Percentiles rank a stretch among this genome's conserved stretches.
phyloP scores from a whole-genome alignment of 228 moss, liverwort and hornwort genomes.

The Sphagnum magellanicum region DNA sequence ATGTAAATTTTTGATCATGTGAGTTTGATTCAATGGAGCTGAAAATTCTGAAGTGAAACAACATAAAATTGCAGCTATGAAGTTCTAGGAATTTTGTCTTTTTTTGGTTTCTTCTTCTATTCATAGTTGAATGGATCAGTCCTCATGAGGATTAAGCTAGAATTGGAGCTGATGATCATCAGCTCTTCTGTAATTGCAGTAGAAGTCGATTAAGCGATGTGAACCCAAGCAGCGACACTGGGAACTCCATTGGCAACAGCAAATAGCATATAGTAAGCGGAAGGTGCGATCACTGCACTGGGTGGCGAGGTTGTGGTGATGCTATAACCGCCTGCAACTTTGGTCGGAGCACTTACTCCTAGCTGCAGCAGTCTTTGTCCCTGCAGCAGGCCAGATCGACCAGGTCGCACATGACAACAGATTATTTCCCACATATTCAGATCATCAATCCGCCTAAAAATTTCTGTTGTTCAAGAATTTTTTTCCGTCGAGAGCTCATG shows the following conservation, averaged over 20 bases:
- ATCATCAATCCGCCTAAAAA: neutral
- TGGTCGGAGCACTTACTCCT: constrained; percentile 11
- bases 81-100: too few species aligned
- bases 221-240: constrained; percentile 31
- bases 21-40: too few species aligned
- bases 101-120: too few species aligned
- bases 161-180: too few species aligned
- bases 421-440: neutral
- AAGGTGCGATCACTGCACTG: constrained; percentile 18
- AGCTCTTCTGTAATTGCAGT: neutral
- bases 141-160: too few species aligned
- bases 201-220: neutral
- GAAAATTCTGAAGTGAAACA: too few species aligned
- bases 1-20: too few species aligned
- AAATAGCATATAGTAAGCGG: constrained; percentile 45
- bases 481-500: neutral
- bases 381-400: constrained; percentile 6
- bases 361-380: constrained; percentile 39
- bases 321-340: constrained; percentile 4
- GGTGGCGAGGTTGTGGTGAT: constrained; percentile 17
- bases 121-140: too few species aligned
- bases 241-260: constrained; percentile 27
- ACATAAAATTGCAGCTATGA: too few species aligned
- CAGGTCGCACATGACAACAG: neutral
- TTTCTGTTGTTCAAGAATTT: neutral